These are phyloP conservation scores for Aspergillus puulaauensis DNA, from an alignment of 2,329 filamentous ascomycete species.

Conservation along the genomic window DNA sequence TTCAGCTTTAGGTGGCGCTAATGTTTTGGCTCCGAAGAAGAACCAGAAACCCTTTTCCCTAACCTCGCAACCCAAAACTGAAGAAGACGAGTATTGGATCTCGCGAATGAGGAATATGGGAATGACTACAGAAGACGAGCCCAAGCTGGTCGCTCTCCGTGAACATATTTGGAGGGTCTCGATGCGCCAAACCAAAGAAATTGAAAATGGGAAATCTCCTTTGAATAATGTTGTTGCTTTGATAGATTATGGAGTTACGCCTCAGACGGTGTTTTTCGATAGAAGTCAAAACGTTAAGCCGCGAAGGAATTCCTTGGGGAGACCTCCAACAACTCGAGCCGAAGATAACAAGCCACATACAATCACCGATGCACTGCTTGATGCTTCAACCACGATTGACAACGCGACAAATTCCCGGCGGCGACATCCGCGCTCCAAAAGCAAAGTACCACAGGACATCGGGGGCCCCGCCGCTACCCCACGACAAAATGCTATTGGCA, in stretches of 20 bases:
- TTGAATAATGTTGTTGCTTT: slow-evolving; percentile 73
- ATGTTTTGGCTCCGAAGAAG: slow-evolving; percentile 57
- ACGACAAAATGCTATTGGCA: slow-evolving; percentile 23
- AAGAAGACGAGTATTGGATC: slow-evolving; percentile 96
- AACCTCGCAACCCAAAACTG: slow-evolving; percentile 69
- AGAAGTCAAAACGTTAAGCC: slow-evolving; percentile 61
- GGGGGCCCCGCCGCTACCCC: slow-evolving; percentile 15
- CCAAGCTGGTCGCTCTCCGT: slow-evolving; percentile 79
- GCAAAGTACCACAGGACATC: slow-evolving; percentile 38
- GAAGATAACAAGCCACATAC: slow-evolving; percentile 61
- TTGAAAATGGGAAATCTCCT: slow-evolving; percentile 36
- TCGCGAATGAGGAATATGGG: slow-evolving; percentile 79
- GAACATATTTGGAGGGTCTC: slow-evolving; percentile 91
- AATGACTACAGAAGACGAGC: slow-evolving; percentile 78
- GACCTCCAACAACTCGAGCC: slow-evolving; percentile 29
- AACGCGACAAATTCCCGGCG: slow-evolving; percentile 54
- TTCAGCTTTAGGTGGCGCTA: slow-evolving; percentile 64
- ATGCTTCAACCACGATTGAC: slow-evolving; percentile 87
- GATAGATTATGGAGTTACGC: slow-evolving; percentile 72
- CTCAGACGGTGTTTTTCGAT: slow-evolving; percentile 91
- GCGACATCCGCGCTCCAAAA: slow-evolving; percentile 40
- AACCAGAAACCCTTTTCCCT: slow-evolving; percentile 53
- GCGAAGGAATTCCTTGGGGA: slow-evolving; percentile 26
- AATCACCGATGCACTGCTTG: slow-evolving; percentile 84
- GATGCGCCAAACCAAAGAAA: slow-evolving; percentile 63